Base-by-base conservation (phyloP, 257 asterid genomes). In the Primulina eburnea region DNA sequence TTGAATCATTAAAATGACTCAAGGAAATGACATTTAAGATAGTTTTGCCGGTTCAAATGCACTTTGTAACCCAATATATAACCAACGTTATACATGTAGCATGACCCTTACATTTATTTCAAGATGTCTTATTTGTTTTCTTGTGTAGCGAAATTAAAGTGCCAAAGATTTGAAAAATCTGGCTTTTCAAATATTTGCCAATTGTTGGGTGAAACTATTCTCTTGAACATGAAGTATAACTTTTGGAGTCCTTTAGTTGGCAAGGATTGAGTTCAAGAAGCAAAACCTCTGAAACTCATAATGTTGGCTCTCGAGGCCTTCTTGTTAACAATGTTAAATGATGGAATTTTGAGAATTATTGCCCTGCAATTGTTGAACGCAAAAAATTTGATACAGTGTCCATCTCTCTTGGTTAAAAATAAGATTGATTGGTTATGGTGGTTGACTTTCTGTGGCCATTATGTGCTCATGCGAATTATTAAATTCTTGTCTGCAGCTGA, bases 401-500 rank as follows among this genome's bases (percentile, higher is more conserved):
- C 20, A 35, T 65, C 59, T 17, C 52, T 28, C 47, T 10, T 35
- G 47, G 52, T 32, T 30, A 7, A 62, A 8, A 17, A 59, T 24
- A 21, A 62, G 30, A 8, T 37, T 40, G 69, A 57, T 59, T 16
- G 1, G 52, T 35, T 34, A 17, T 60, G 69, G 60, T 4, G 14
- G 21, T 60, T 55, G 57, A 64, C 34, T 7, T 60, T 9, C 17
- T 67, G 52, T 52, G 56, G 60, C 8, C 34, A 8, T 20, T 37
- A 7, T 66, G 11, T 47, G 9, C 58, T 6, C 26, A 37, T 53
- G 35, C 2, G 9, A 30, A 40, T 21, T 63, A 8, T 57, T 28
- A 32, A 28, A 57, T 68, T 72, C 62, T 77, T 8, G 67, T 69
- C 71, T 87, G 94, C 99, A 93, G 99, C 90, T 74, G 99, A 93